These are phyloP conservation scores for Zhuliangozyma blackwelliae DNA, from an alignment of 1,139 yeast genomes.

Conservation along the genomic window DNA sequence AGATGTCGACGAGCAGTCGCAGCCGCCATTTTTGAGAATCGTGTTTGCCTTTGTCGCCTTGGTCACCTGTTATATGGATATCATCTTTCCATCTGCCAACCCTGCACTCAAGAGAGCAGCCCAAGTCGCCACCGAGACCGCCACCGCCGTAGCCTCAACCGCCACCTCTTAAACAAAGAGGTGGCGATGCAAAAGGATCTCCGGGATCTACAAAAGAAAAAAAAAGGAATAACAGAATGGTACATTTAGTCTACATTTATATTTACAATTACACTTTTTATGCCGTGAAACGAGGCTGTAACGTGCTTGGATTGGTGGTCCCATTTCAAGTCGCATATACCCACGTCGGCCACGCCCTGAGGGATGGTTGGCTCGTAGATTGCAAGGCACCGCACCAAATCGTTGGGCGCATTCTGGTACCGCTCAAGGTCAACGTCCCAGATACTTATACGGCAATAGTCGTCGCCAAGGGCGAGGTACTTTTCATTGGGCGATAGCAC, in stretches of 20 bases:
- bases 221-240: too few species aligned
- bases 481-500: constrained; percentile 46
- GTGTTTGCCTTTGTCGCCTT: constrained; percentile 45
- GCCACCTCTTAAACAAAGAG: constrained; percentile 19
- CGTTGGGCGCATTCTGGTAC: constrained; percentile 6
- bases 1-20: constrained; percentile 20
- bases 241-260: constrained; percentile 9
- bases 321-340: constrained; percentile 45
- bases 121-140: constrained; percentile 16
- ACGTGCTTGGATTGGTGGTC: constrained; percentile 28
- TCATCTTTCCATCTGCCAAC: constrained; percentile 35
- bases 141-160: constrained; percentile 15
- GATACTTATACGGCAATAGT: constrained; percentile 50
- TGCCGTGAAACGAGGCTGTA: constrained; percentile 40
- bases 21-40: constrained; percentile 44
- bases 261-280: constrained; percentile 30
- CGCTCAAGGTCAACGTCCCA: constrained; percentile 40
- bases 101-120: constrained; percentile 23
- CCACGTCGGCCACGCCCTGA: constrained; percentile 12
- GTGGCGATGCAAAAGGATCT: too few species aligned
- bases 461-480: constrained; percentile 59
- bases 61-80: constrained; percentile 51
- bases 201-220: too few species aligned
- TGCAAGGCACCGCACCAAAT: constrained; percentile 22
- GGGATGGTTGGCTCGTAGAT: constrained; percentile 16